Evolutionary conservation across 768 basidiomycete species (phyloP).

Genomic region (Tulasnella calospora): DNA sequence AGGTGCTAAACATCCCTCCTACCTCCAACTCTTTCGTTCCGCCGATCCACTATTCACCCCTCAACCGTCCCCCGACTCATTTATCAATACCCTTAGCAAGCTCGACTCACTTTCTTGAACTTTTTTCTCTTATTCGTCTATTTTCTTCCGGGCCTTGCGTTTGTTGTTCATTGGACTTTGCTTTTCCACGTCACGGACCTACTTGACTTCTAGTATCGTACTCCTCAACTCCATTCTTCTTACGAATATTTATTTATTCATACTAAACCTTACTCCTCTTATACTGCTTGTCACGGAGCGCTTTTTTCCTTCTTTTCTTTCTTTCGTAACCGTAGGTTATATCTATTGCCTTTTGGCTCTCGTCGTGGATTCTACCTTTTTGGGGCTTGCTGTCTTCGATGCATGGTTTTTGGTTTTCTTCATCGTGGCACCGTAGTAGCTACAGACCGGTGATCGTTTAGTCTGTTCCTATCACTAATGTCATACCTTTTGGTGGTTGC

Average conservation of each 20-base stretch:
- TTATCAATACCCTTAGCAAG: neutral
- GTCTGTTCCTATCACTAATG: neutral
- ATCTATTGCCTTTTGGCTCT: neutral
- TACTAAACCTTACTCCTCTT: neutral
- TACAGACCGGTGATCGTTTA: neutral
- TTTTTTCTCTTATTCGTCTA: neutral
- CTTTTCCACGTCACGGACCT: no score
- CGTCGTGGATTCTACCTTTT: neutral
- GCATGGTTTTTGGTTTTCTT: neutral
- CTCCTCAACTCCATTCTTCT: no score
- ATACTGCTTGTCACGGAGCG: neutral
- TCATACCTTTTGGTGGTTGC: neutral
- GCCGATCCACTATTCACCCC: no score
- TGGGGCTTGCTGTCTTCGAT: no score
- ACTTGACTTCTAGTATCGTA: no score
- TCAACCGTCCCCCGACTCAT: no score
- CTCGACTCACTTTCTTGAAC: no score
- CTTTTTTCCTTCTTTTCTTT: no score
- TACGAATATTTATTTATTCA: neutral
- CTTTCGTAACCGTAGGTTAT: neutral
- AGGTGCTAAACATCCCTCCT: neutral
- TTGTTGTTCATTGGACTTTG: neutral
- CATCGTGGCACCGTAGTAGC: neutral
- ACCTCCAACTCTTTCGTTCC: neutral
- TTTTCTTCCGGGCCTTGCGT: no score